Percentiles rank a stretch among this genome's conserved stretches.
These are phyloP conservation scores for Sapria himalayana DNA, from an alignment of 345 rosid species.

Conservation along the genomic window DNA sequence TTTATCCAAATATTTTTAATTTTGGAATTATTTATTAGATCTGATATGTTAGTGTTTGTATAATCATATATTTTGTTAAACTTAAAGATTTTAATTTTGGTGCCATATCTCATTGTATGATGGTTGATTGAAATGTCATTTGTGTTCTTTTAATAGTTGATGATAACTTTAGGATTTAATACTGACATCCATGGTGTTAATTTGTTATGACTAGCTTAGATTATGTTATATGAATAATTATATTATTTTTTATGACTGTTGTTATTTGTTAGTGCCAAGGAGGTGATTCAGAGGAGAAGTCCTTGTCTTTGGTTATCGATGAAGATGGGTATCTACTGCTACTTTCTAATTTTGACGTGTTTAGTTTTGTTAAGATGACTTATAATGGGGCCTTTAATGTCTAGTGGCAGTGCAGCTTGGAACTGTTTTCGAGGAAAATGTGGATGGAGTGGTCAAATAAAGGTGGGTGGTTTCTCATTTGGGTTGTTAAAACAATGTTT, in stretches of 20 bases:
- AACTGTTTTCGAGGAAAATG: constrained; percentile 67
- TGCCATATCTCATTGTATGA: background rate
- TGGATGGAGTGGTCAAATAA: constrained; percentile 44
- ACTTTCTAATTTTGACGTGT: background rate
- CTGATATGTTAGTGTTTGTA: too few relatives aligned
- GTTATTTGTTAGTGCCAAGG: constrained; percentile 44
- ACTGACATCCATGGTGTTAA: background rate
- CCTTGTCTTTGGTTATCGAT: constrained; percentile 33
- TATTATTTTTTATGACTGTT: constrained; percentile 9
- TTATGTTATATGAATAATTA: too few relatives aligned
- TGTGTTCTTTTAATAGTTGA: background rate
- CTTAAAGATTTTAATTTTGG: background rate
- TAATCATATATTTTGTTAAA: background rate
- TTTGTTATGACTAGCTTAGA: too few relatives aligned
- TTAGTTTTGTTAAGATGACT: constrained; percentile 4
- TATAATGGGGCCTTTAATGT: constrained; percentile 6
- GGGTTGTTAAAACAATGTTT: background rate
- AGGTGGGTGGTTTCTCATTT: constrained; percentile 18
- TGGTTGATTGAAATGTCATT: background rate
- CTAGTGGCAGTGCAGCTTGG: constrained; percentile 55
- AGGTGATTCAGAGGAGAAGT: constrained; percentile 40
- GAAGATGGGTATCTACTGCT: constrained; percentile 34
- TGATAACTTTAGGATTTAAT: background rate
- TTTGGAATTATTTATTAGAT: too few relatives aligned
- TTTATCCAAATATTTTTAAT: too few relatives aligned